phyloP scores from a whole-genome alignment of 495 filamentous ascomycete genomes.

The Talaromyces nanjingensis region DNA sequence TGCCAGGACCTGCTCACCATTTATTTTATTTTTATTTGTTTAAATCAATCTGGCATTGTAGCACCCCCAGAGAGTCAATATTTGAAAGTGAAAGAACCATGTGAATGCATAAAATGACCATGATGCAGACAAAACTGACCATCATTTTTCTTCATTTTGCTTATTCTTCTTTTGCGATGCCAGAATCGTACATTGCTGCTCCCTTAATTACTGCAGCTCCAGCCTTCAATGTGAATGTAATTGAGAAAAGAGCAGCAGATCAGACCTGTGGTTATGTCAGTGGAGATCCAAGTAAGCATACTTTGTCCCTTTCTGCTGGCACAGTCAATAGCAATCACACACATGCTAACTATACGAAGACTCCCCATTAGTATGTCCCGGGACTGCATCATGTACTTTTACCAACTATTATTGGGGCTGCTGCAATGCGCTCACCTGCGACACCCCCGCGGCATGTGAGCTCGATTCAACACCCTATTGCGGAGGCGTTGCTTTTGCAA shows the following conservation, averaged over 20 bases:
- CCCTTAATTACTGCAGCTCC: slow-evolving; percentile 1
- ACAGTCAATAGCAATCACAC: neutral
- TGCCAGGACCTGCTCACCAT: neutral
- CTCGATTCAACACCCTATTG: neutral
- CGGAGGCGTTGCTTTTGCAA: neutral
- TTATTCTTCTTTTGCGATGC: neutral
- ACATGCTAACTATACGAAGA: neutral
- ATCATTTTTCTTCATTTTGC: neutral
- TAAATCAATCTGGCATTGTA: neutral
- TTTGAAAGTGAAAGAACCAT: neutral
- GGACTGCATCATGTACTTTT: neutral
- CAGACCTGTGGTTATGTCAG: slow-evolving; percentile 3
- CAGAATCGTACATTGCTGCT: neutral
- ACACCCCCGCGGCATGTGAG: neutral
- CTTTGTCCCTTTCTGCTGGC: neutral
- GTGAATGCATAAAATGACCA: neutral
- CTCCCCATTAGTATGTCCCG: neutral
- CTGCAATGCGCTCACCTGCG: neutral
- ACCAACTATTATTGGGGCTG: slow-evolving; percentile 2
- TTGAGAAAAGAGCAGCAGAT: slow-evolving; percentile 1
- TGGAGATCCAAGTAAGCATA: slow-evolving; percentile 1
- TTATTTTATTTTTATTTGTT: neutral
- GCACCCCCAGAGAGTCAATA: neutral
- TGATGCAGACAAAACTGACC: neutral
- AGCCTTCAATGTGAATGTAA: neutral